Evolutionary conservation across 164 flowering plant species (phyloP), one percentile per base, ranked within the genome.

Genomic region (Nymphaea colorata): DNA sequence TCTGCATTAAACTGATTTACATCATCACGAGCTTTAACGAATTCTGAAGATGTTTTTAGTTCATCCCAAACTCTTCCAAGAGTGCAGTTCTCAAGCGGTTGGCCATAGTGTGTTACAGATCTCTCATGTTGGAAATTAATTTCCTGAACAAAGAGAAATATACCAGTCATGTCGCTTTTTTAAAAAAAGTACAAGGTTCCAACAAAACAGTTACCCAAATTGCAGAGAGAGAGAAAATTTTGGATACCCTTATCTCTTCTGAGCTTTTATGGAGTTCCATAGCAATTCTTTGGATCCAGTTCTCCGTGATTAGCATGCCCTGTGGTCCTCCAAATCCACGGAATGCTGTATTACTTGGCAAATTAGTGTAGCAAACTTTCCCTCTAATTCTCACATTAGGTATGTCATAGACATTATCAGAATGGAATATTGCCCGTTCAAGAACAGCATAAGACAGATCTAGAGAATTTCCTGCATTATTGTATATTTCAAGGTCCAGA

Each of bases 241-340:
- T 5, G 41, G 25, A n/a, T 61, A 95, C 99, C 81, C 85, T 79
- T 67, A 92, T 91, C 67, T 84, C 94, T 83, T 91, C 96, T 47
- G 96, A 87, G 72, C 79, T 82, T 79, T 84, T 95, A 47, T 81
- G 76, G 51, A 95, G 79, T 71, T 88, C 95, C 72, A 80, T 73
- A 55, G 98, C 86, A 67, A 90, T 79, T 70, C 89, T 79, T 47
- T 95, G 96, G 66, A 95, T 89, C 99, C 99, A 95, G 65, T 90
- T 92, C 80, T 95, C 99, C 42, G 93, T 71, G 67, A 95, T 84
- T 65, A 95, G 80, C 99, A 91, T 92, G 65, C 98, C 99, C 76
- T 92, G 99, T 68, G 98, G 99, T 61, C 94, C 97, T 68, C 99
- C 99, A 78, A 95, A 95, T 72, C 99, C 99, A 64, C 99, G 80